These are phyloP conservation scores for Echites panduratus DNA, from an alignment of 257 asterid genomes.

Conservation along the genomic window DNA sequence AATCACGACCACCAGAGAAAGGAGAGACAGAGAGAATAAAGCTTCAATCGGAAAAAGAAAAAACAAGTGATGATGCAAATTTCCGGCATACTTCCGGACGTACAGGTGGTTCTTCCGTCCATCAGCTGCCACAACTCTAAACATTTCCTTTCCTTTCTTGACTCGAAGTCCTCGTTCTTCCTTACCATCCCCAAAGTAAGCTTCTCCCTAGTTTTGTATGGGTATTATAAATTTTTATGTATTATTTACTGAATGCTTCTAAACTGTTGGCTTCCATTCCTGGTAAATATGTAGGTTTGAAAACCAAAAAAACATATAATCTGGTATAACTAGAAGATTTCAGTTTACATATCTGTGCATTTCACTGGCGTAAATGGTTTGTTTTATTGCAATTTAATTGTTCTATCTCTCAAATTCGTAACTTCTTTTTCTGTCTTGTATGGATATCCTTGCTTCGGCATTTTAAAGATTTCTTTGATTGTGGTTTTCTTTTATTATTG, in stretches of 20 bases:
- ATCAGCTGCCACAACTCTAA: slow-evolving; percentile 44
- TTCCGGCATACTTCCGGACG: slow-evolving; percentile 51
- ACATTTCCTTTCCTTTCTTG: slow-evolving; percentile 32
- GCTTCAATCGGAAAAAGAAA: neutral
- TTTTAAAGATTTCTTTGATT: neutral
- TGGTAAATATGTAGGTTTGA: no score
- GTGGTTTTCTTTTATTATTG: neutral
- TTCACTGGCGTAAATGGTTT: neutral
- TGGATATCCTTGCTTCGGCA: neutral
- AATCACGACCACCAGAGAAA: neutral
- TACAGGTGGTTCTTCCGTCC: slow-evolving; percentile 41
- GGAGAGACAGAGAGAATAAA: neutral
- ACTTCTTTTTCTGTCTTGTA: neutral
- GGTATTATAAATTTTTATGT: neutral
- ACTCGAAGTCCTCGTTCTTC: slow-evolving; percentile 36
- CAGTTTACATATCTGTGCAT: neutral
- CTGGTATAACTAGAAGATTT: neutral
- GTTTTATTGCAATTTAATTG: neutral
- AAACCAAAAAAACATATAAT: neutral
- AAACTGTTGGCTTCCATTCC: neutral
- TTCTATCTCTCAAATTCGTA: neutral
- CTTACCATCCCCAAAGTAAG: slow-evolving; percentile 46
- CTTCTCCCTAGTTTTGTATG: neutral
- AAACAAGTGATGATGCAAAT: slow-evolving; percentile 28
- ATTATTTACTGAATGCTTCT: neutral